These are phyloP conservation scores for Salix exigua DNA, from an alignment of 345 rosid genomes.

Conservation along the genomic window DNA sequence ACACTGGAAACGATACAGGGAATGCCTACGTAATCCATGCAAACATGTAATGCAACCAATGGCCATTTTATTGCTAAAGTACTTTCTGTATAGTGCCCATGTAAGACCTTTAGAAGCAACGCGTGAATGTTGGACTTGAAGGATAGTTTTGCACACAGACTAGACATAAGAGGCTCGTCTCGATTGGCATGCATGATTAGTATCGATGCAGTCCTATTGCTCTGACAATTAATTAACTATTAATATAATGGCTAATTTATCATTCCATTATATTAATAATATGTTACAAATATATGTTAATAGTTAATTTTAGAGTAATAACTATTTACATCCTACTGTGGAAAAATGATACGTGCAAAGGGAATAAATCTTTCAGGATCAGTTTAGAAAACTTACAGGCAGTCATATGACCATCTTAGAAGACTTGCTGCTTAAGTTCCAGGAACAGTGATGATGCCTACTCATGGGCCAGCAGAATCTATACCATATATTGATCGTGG, in stretches of 20 bases:
- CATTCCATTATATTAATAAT: neutral
- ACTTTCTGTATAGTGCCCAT: conserved; percentile 24
- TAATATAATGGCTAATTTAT: neutral
- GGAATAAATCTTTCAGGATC: conserved; percentile 9
- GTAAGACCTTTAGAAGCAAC: neutral
- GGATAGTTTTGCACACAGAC: neutral
- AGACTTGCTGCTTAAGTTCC: conserved; percentile 12
- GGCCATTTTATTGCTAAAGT: conserved; percentile 8
- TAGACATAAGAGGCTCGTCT: neutral
- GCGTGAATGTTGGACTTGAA: neutral
- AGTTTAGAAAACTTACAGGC: neutral
- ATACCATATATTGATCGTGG: neutral
- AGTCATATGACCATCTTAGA: neutral
- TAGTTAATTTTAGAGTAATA: neutral
- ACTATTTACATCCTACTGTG: neutral
- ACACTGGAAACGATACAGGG: neutral
- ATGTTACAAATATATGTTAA: neutral
- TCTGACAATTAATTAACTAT: conserved; percentile 1
- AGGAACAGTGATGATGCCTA: neutral
- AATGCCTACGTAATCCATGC: conserved; percentile 32
- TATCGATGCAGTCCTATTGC: neutral
- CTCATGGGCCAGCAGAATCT: neutral
- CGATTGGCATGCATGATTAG: conserved; percentile 16
- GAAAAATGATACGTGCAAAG: conserved; percentile 2
- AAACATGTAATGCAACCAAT: conserved; percentile 31